Base-by-base conservation (phyloP, 768 basidiomycete genomes). In the Pleurotus djamor region DNA sequence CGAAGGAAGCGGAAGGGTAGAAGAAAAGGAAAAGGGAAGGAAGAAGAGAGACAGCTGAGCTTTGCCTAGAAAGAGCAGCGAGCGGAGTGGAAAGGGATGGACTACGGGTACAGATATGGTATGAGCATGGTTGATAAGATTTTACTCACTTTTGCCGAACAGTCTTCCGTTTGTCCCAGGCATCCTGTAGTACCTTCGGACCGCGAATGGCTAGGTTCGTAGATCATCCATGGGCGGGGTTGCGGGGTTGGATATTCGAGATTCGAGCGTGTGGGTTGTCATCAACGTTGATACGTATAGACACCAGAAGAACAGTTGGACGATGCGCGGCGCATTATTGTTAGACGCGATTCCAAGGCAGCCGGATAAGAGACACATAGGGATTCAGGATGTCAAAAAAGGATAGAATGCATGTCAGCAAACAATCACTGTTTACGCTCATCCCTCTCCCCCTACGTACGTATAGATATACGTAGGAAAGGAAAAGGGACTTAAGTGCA, bases 91-190 rank as follows among this genome's bases (percentile, higher is more conserved):
- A 2, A 6, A n/a, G 43, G 47, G 48, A 32, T 32, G 49, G 44
- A 43, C 16, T 21, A 47, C 48, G 21, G 12, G 17, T 14, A 38
- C 10, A 54, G 13, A 32, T 49, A 50, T 10, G 14, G 37, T 14
- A 50, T 28, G 36, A 28, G 21, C 21, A 3, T 28, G 21, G 21
- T 28, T 28, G 21, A 28, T 28, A 28, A 28, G 21, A 28, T 28
- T 28, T 28, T 28, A 70, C 88, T 66, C 67, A 96, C 95, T 97
- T 98, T 83, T 98, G 96, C 63, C 83, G 83, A 14, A 96, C 87
- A 9, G 95, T 98, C 74, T 92, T 92, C 52, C 76, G 77, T 64
- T 84, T 85, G 72, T 98, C 91, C 95, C 95, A 98, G 58, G 87
- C 86, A 48, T 90, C 86, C 68, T 90, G 91, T 62, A 97, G 76